phyloP scores from a whole-genome alignment of 805 yeast genomes.

The Kockiozyma suomiensis region DNA sequence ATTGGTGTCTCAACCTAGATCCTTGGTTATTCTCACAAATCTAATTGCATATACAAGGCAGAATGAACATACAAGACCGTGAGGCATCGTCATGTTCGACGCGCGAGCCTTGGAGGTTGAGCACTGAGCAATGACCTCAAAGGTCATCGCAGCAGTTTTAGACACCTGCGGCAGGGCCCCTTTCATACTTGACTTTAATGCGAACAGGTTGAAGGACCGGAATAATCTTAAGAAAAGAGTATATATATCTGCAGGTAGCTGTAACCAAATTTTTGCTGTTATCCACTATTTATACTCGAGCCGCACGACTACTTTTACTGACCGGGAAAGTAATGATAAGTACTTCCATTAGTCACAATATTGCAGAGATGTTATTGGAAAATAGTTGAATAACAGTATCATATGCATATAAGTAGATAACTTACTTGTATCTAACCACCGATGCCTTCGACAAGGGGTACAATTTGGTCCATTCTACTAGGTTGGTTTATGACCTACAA shows the following conservation, averaged over 20 bases:
- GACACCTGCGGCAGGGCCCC: slow-evolving; percentile 16
- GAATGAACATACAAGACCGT: slow-evolving; percentile 42
- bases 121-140: slow-evolving; percentile 48
- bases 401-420: too few species aligned
- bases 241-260: too few species aligned
- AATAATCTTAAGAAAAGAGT: neutral
- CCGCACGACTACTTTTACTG: neutral
- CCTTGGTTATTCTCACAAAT: neutral
- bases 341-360: neutral
- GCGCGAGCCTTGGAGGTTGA: slow-evolving; percentile 50
- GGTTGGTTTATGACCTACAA: too few species aligned
- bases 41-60: neutral
- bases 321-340: too few species aligned
- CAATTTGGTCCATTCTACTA: too few species aligned
- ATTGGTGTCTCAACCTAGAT: slow-evolving; percentile 47
- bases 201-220: neutral
- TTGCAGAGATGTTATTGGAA: too few species aligned
- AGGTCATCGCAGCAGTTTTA: slow-evolving; percentile 42
- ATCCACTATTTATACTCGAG: neutral
- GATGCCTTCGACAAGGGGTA: too few species aligned
- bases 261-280: neutral
- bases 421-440: too few species aligned
- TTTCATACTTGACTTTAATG: slow-evolving; percentile 9
- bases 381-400: too few species aligned
- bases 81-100: slow-evolving; percentile 47